A percentile compares a stretch with the other conserved stretches of the same genome.
Evolutionary conservation across 2,329 filamentous ascomycete genomes (phyloP).

Genomic region (Metarhizium robertsii): DNA sequence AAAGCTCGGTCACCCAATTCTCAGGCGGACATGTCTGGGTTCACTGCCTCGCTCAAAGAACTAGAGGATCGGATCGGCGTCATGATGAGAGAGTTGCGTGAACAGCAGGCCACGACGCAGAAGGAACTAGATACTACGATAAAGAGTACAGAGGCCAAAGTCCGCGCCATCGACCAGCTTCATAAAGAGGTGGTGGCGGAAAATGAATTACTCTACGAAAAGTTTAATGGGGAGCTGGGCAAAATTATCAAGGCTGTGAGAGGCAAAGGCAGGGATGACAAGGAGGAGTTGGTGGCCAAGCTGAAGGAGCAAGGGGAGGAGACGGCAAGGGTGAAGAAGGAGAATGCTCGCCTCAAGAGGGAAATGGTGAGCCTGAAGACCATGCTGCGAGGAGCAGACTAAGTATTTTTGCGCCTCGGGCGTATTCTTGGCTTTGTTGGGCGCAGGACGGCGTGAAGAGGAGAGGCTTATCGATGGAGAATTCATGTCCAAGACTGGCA

Average conservation of each 20-base stretch:
- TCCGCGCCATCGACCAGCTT: slow-evolving; percentile 74
- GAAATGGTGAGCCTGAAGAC: slow-evolving; percentile 66
- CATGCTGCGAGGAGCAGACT: slow-evolving; percentile 36
- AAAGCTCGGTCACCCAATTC: slow-evolving; percentile 8
- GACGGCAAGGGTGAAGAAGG: slow-evolving; percentile 66
- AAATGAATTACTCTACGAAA: slow-evolving; percentile 86
- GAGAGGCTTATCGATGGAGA: not conserved
- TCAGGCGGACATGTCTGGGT: slow-evolving; percentile 18
- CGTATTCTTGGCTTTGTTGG: slow-evolving; percentile 10
- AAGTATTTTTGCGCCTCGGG: slow-evolving; percentile 16
- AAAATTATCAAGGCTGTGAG: slow-evolving; percentile 71
- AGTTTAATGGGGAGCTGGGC: slow-evolving; percentile 83
- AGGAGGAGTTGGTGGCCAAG: slow-evolving; percentile 64
- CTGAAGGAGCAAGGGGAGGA: slow-evolving; percentile 71
- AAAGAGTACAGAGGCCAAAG: slow-evolving; percentile 66
- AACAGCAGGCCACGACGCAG: slow-evolving; percentile 54
- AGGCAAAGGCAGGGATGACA: slow-evolving; percentile 64
- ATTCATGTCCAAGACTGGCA: not conserved
- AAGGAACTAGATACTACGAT: slow-evolving; percentile 64
- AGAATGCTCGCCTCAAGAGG: slow-evolving; percentile 74
- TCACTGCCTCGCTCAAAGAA: slow-evolving; percentile 44
- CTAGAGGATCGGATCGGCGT: slow-evolving; percentile 60
- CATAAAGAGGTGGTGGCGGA: slow-evolving; percentile 83
- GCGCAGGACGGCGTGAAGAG: not conserved
- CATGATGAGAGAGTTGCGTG: slow-evolving; percentile 48